phyloP scores from a whole-genome alignment of 768 basidiomycete genomes.

The Tylopilus sp. region DNA sequence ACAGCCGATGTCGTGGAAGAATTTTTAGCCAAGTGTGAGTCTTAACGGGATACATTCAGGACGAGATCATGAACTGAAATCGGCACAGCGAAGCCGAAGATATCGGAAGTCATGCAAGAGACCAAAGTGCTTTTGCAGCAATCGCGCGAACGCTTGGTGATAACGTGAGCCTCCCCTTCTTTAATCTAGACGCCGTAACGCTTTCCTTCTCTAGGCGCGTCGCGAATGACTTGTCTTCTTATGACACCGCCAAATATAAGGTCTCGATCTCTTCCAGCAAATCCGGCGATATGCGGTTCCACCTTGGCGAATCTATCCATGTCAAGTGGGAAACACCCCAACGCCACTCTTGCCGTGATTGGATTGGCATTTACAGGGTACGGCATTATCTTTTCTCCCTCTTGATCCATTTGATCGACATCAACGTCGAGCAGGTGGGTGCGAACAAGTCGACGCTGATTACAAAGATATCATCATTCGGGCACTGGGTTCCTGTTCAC shows the following conservation, averaged over 20 bases:
- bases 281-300: conserved; percentile 60
- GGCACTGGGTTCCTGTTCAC: conserved; percentile 91
- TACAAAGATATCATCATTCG: conserved; percentile 80
- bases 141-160: conserved; percentile 85
- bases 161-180: conserved; percentile 61
- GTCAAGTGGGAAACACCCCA: conserved; percentile 86
- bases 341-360: conserved; percentile 86
- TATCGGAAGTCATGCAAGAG: conserved; percentile 89
- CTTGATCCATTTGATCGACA: not conserved
- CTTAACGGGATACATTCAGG: not conserved
- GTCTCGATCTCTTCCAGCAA: conserved; percentile 54
- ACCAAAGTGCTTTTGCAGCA: conserved; percentile 90
- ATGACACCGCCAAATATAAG: conserved; percentile 78
- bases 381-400: conserved; percentile 10
- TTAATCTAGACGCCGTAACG: not conserved
- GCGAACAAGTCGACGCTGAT: conserved; percentile 82
- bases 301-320: conserved; percentile 86
- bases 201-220: conserved; percentile 54
- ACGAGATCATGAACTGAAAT: conserved; percentile 6
- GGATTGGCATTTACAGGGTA: conserved; percentile 92
- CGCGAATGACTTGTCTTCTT: conserved; percentile 73
- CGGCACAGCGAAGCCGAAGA: conserved; percentile 71
- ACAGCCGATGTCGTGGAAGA: conserved; percentile 92
- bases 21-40: conserved; percentile 85
- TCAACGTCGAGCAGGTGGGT: conserved; percentile 54